Base-by-base conservation (phyloP, 2,329 filamentous ascomycete species). In the Verticillium alfalfae region DNA sequence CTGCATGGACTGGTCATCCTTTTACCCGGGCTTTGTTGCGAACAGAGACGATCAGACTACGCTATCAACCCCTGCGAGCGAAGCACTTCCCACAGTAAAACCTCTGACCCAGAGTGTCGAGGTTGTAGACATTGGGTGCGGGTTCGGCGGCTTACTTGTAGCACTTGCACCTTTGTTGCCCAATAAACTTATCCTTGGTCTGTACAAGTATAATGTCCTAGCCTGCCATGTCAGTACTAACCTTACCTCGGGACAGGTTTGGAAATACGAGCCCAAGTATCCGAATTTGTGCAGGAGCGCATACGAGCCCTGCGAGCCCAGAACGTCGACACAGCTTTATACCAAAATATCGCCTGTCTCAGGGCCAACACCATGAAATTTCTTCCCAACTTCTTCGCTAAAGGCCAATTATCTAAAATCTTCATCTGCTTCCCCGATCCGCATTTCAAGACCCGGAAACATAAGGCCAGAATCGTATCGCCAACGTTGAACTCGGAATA, bases 281-380 rank as follows among this genome's bases (percentile, higher is more conserved):
- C 93, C 58, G 88, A 95, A 71, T 99, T 92, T 74, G 93, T 99
- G 4, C 87, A 92, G 73, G 91, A 96, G 67, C 89, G 93, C 70
- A 91, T 97, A 72, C 86, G 86, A 67, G 94, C 93, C 5, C 82
- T 98, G 18, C 88, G 95, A 4, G 78, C 81, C 13, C 88, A 93
- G 70, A 83, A 85, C 66, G 70, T 78, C 6, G 78, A 79, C 6
- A 72, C 73, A 34, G 75, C 77, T 58, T 75, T 79, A 56, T 98
- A 92, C 74, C 89, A 96, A 71, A 99, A 99, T 74, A 89, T 94
- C 60, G 88, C 90, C 38, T 96, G 92, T 72, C 81, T 99, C 57
- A 89, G 95, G 65, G 91, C 92, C 67, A 99, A 99, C 79, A 92
- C 92, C 5, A 99, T 99, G 95, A 99, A 99, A 75, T 99, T 98